Evolutionary conservation across 331 rosid species (phyloP), one percentile per base, ranked within the genome.

Genomic region (Malus hybrid): DNA sequence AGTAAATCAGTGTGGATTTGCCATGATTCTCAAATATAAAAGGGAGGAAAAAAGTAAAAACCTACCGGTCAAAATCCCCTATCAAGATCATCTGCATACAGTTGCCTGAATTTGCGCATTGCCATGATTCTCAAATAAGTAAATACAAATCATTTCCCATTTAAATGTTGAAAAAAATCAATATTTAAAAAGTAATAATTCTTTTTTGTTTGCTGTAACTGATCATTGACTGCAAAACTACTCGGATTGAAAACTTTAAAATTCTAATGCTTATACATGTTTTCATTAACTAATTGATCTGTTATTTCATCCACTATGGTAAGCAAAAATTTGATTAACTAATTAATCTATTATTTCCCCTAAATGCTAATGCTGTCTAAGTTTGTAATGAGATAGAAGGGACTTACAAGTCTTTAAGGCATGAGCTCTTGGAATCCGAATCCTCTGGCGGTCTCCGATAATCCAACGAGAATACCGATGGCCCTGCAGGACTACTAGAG

Each of bases 331-430:
- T 61, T 61, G 65, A 61, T 16, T 57, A 4, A 57, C 31, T 39
- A 39, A 39, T 39, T 39, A 10, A 6, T 39, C 46, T 39, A 9
- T 39, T 39, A 39, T 39, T 57, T 29, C 24, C 11, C 52, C 19
- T 48, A 48, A 48, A 48, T 48, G 19, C n/a, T 48, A 48, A 46
- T 70, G 67, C 1, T 33, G 59, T 68, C 34, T n/a, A 69, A 36
- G 19, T 14, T 6, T 31, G 28, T 22, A 55, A 48, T 60, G 82
- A 78, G 84, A 70, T 22, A 65, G 63, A 65, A 28, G 29, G 34
- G 31, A 20, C 97, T 86, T 82, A 91, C 97, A 91, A 73, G 70
- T 91, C 91, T 39, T 46, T 60, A 46, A 91, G 88, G 81, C 91
- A 89, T 62, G 91, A 83, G 73, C 56, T 73, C 46, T 59, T 76